A percentile compares a stretch with the other conserved stretches of the same genome.
Conservation (phyloP, 805 yeast genomes). For the Saccharomycopsis guyanensis region DNA sequence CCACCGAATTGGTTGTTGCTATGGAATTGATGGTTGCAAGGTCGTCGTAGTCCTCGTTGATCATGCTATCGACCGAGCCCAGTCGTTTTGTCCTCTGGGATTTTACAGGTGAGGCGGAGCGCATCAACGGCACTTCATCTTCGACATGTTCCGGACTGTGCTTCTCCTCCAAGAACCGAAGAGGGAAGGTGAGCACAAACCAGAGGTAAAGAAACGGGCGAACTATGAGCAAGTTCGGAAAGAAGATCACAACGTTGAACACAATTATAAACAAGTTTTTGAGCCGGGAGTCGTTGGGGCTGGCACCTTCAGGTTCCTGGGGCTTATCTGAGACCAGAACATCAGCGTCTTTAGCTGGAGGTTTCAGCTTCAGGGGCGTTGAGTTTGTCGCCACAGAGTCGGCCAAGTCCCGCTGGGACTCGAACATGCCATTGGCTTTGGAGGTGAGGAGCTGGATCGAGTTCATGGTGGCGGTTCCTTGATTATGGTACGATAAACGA, state of each 20-base stretch:
- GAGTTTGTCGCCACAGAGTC: neutral
- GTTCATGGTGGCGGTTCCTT: slow-evolving; percentile 2
- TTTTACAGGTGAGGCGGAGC: slow-evolving; percentile 8
- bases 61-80: neutral
- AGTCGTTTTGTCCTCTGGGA: neutral
- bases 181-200: slow-evolving; percentile 49
- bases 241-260: slow-evolving; percentile 32
- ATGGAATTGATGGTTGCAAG: slow-evolving; percentile 18
- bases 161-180: slow-evolving; percentile 34
- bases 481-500: no score
- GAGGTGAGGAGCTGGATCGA: slow-evolving; percentile 11
- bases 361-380: no score
- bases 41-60: slow-evolving; percentile 24
- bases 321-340: neutral
- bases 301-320: neutral
- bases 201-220: slow-evolving; percentile 45
- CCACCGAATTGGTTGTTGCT: slow-evolving; percentile 8
- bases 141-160: slow-evolving; percentile 10
- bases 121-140: slow-evolving; percentile 1
- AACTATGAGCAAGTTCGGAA: slow-evolving; percentile 44
- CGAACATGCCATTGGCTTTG: slow-evolving; percentile 1
- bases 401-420: neutral
- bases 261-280: slow-evolving; percentile 21
- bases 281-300: neutral
- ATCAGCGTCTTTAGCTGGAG: neutral